Evolutionary conservation across 805 yeast genomes (phyloP).

Genomic region (Tetrapisispora taiwanensis): DNA sequence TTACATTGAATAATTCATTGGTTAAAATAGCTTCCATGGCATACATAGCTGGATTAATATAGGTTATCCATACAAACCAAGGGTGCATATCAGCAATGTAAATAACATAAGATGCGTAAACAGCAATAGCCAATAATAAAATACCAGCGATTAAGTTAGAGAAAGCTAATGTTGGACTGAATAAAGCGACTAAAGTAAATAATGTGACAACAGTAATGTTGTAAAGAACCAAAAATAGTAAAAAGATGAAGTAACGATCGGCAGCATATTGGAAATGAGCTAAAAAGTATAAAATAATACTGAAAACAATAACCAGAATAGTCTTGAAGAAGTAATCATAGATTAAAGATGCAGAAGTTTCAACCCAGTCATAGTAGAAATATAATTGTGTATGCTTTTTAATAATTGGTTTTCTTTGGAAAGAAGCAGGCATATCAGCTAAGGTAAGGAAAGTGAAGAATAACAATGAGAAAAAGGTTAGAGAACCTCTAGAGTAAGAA

Average conservation of each 20-base stretch:
- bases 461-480: conserved; percentile 40
- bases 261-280: conserved; percentile 38
- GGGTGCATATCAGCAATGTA: conserved; percentile 53
- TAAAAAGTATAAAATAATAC: conserved; percentile 45
- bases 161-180: conserved; percentile 38
- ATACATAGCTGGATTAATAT: conserved; percentile 46
- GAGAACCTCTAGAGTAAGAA: conserved; percentile 45
- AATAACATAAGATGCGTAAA: conserved; percentile 59
- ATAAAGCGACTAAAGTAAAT: conserved; percentile 46
- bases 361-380: conserved; percentile 57
- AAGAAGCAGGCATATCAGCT: conserved; percentile 42
- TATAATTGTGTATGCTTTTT: conserved; percentile 57
- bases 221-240: conserved; percentile 35
- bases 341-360: conserved; percentile 49
- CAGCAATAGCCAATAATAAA: conserved; percentile 37
- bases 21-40: conserved; percentile 55
- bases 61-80: conserved; percentile 64
- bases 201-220: conserved; percentile 41
- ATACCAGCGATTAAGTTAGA: conserved; percentile 57
- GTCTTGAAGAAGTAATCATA: conserved; percentile 52
- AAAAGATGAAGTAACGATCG: conserved; percentile 42
- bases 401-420: conserved; percentile 43
- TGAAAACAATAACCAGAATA: conserved; percentile 33
- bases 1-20: conserved; percentile 51
- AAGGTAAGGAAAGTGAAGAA: conserved; percentile 51